Percentiles rank a stretch among this genome's conserved stretches.
Conservation (phyloP, 2,329 filamentous ascomycete genomes). For the Phaeosphaeria sp. region DNA sequence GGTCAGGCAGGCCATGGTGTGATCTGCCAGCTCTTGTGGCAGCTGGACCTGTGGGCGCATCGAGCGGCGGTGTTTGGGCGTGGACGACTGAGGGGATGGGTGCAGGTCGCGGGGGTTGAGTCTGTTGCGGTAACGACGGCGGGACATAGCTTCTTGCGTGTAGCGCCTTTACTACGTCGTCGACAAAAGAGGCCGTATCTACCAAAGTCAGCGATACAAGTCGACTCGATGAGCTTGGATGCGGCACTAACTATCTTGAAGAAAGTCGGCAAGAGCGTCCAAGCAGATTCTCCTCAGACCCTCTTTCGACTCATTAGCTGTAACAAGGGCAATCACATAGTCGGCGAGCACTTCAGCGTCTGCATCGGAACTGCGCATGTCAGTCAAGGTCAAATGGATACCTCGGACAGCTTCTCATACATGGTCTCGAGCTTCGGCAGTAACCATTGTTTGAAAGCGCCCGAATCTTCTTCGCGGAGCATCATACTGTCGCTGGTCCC, state of each 20-base stretch:
- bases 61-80: slow-evolving; percentile 26
- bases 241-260: slow-evolving; percentile 66
- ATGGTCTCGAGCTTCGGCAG: slow-evolving; percentile 78
- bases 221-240: background rate
- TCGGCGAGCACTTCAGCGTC: slow-evolving; percentile 83
- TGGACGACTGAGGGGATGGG: slow-evolving; percentile 31
- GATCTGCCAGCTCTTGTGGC: slow-evolving; percentile 12
- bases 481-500: slow-evolving; percentile 52
- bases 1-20: slow-evolving; percentile 18
- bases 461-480: slow-evolving; percentile 60
- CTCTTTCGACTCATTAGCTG: slow-evolving; percentile 66
- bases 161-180: slow-evolving; percentile 73
- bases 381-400: slow-evolving; percentile 1
- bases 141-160: slow-evolving; percentile 57
- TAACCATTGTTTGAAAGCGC: slow-evolving; percentile 76
- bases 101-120: slow-evolving; percentile 23
- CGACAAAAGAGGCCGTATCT: slow-evolving; percentile 69
- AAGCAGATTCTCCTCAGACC: slow-evolving; percentile 72
- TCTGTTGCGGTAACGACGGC: background rate
- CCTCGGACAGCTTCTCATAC: slow-evolving; percentile 53
- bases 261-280: slow-evolving; percentile 75
- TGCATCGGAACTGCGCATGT: slow-evolving; percentile 69
- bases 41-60: slow-evolving; percentile 33
- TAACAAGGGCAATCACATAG: slow-evolving; percentile 79
- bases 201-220: slow-evolving; percentile 12